Percentiles rank a stretch among this genome's conserved stretches.
Evolutionary conservation across 1,284 basidiomycete genomes (phyloP).

Genomic region (Hortiboletus rubellus): DNA sequence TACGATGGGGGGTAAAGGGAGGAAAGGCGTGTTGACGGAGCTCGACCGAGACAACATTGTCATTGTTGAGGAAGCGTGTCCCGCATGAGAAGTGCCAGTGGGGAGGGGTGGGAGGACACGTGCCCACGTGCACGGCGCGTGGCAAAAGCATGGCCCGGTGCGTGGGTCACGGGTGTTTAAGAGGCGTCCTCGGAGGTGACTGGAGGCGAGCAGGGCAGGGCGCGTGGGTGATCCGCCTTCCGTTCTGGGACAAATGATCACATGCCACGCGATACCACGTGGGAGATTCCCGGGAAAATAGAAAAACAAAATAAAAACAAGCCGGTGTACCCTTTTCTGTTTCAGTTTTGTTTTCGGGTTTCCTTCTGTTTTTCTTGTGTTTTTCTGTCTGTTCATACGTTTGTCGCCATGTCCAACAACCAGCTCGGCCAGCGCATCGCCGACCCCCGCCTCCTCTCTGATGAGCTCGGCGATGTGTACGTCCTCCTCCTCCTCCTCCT

Average conservation of each 20-base stretch:
- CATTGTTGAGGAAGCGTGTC: too few relatives aligned
- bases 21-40: too few relatives aligned
- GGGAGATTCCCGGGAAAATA: slow-evolving; percentile 13
- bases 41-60: too few relatives aligned
- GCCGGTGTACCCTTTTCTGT: background rate
- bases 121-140: slow-evolving; percentile 26
- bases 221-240: background rate
- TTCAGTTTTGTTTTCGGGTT: background rate
- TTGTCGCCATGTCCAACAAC: slow-evolving; percentile 16
- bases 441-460: slow-evolving; percentile 34
- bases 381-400: slow-evolving; percentile 10
- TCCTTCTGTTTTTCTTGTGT: background rate
- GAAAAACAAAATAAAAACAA: slow-evolving; percentile 12
- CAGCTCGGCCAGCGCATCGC: slow-evolving; percentile 30
- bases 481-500: background rate
- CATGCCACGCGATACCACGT: slow-evolving; percentile 31
- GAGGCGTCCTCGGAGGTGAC: background rate
- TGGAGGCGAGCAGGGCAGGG: too few relatives aligned
- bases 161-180: too few relatives aligned
- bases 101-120: slow-evolving; percentile 8
- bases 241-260: slow-evolving; percentile 5
- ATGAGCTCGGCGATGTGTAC: slow-evolving; percentile 25
- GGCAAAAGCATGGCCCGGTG: slow-evolving; percentile 4
- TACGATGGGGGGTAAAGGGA: background rate
- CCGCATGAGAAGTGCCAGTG: background rate